Conservation (phyloP, 495 filamentous ascomycete genomes). For the Usnea hakonensis region DNA sequence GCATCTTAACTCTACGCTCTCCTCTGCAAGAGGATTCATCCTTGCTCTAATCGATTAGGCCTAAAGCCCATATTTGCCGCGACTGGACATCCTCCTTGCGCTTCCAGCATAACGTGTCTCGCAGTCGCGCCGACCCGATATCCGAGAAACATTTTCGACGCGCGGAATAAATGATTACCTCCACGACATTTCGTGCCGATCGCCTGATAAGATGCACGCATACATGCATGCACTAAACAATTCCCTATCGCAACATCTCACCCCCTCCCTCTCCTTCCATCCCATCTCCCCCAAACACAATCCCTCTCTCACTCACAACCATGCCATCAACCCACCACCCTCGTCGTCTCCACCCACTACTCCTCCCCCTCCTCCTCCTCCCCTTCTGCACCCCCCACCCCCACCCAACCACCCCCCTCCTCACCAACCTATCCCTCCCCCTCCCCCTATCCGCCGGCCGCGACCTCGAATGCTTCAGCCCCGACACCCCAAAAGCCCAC, state of each 20-base stretch:
- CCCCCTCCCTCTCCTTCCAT: neutral
- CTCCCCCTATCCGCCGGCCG: neutral
- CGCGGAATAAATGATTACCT: neutral
- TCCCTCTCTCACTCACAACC: too few species aligned
- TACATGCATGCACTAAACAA: too few species aligned
- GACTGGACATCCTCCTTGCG: neutral
- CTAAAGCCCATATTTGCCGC: neutral
- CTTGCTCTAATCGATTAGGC: too few species aligned
- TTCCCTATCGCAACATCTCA: too few species aligned
- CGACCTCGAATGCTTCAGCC: constrained; percentile 4
- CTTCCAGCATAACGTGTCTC: too few species aligned
- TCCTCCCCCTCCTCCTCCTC: neutral
- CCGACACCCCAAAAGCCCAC: neutral
- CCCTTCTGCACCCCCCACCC: neutral
- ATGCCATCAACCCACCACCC: neutral
- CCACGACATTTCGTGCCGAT: neutral
- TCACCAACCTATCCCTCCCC: neutral
- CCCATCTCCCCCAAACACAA: too few species aligned
- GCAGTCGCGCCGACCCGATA: neutral
- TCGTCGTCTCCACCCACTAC: neutral
- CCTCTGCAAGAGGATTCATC: neutral
- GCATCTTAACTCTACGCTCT: neutral
- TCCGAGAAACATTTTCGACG: neutral
- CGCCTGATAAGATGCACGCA: too few species aligned
- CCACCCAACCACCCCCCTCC: neutral